A percentile compares a stretch with the other conserved stretches of the same genome.
These are phyloP conservation scores for Garcia nutans DNA, from an alignment of 345 rosid species.

Conservation along the genomic window DNA sequence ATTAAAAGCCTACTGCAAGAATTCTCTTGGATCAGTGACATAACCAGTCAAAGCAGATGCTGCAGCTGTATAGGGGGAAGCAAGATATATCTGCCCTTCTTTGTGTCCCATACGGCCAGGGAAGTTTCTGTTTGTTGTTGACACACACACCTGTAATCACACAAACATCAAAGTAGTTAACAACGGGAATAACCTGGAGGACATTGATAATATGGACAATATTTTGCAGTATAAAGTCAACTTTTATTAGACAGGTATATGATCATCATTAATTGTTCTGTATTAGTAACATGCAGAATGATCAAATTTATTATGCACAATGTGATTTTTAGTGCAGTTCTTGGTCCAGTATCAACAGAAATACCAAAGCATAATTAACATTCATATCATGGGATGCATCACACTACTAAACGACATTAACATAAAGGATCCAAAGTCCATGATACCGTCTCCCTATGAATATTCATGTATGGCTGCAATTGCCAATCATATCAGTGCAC, in stretches of 20 bases:
- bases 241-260: not conserved
- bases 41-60: conserved; percentile 93
- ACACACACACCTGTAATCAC: conserved; percentile 58
- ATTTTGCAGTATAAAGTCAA: not conserved
- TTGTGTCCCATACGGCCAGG: conserved; percentile 99
- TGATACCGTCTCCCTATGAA: not conserved
- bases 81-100: conserved; percentile 96
- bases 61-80: conserved; percentile 94
- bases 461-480: not conserved
- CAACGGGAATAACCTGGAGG: not conserved
- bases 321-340: too few species aligned
- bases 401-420: not conserved
- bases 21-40: conserved; percentile 98
- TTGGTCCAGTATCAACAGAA: not conserved
- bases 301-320: too few species aligned
- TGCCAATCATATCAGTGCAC: not conserved
- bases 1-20: conserved; percentile 53
- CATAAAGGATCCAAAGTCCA: not conserved
- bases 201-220: not conserved
- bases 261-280: not conserved
- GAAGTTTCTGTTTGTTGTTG: conserved; percentile 94
- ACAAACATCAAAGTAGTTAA: conserved; percentile 6
- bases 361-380: not conserved
- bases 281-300: too few species aligned
- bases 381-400: not conserved